Evolutionary conservation across 2,329 filamentous ascomycete species (phyloP).

Genomic region (Xylaria polymorpha): DNA sequence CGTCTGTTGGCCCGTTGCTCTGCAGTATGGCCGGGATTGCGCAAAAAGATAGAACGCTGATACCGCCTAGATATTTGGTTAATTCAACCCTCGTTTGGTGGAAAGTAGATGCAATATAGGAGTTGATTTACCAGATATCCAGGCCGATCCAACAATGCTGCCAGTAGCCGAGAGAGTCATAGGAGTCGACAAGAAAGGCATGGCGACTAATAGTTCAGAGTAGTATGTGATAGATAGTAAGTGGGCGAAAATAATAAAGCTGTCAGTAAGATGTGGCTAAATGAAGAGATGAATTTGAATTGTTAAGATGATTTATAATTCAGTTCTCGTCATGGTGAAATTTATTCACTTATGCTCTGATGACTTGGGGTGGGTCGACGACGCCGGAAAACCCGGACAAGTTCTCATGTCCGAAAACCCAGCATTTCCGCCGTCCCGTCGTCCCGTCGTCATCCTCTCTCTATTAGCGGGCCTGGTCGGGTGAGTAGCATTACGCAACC

Average conservation of each 20-base stretch:
- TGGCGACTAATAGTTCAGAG: conserved; percentile 15
- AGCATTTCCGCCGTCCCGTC: too few species aligned
- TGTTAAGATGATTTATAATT: neutral
- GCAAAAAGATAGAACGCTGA: conserved; percentile 42
- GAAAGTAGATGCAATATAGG: neutral
- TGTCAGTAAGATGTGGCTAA: neutral
- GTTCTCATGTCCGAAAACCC: conserved; percentile 40
- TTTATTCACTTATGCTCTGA: conserved; percentile 10
- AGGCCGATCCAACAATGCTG: conserved; percentile 45
- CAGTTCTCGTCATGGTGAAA: conserved; percentile 17
- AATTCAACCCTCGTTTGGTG: neutral
- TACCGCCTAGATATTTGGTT: conserved; percentile 37
- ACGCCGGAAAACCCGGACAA: conserved; percentile 39
- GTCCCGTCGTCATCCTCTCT: too few species aligned
- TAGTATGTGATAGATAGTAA: neutral
- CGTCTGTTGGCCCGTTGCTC: conserved; percentile 37
- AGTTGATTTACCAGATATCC: conserved; percentile 43
- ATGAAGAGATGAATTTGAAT: neutral
- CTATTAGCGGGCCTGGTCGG: too few species aligned
- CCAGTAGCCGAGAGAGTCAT: conserved; percentile 41
- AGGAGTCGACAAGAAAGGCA: conserved; percentile 45
- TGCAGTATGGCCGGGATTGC: conserved; percentile 43
- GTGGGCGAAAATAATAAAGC: neutral
- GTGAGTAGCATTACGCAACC: too few species aligned
- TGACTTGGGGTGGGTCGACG: conserved; percentile 10